phyloP scores from a whole-genome alignment of 139 green algal species.

The Chara braunii region DNA sequence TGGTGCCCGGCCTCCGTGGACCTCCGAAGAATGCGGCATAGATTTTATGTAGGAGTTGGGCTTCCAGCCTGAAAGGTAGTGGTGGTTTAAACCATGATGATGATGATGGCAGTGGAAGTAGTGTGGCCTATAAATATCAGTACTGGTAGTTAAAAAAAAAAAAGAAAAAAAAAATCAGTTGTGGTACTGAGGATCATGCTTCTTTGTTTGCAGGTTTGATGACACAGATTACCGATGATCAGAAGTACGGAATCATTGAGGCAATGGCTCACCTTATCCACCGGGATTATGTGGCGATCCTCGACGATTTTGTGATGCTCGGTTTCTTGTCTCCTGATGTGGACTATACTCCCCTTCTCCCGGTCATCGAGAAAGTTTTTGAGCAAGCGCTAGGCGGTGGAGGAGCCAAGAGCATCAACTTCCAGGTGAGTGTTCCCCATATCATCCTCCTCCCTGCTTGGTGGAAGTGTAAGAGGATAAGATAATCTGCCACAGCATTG shows the following conservation, averaged over 20 bases:
- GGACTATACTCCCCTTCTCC: slow-evolving; percentile 87
- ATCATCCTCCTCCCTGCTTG: neutral
- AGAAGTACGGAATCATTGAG: slow-evolving; percentile 98
- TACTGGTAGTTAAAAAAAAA: too few species aligned
- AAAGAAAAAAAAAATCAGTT: too few species aligned
- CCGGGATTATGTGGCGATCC: slow-evolving; percentile 90
- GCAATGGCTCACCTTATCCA: slow-evolving; percentile 96
- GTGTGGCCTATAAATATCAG: too few species aligned
- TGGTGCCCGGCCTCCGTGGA: too few species aligned
- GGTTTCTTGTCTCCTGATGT: slow-evolving; percentile 91
- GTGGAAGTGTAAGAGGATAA: neutral
- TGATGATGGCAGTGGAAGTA: too few species aligned
- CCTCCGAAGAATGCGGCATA: too few species aligned
- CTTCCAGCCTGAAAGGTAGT: too few species aligned
- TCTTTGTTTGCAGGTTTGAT: slow-evolving; percentile 32
- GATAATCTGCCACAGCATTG: too few species aligned
- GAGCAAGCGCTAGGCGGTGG: slow-evolving; percentile 50
- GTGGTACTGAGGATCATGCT: too few species aligned
- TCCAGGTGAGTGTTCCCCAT: too few species aligned
- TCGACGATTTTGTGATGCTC: slow-evolving; percentile 92
- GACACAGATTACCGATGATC: slow-evolving; percentile 41
- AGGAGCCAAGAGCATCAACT: slow-evolving; percentile 55
- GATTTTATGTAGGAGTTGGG: too few species aligned
- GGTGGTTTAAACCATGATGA: too few species aligned
- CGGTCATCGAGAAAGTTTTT: slow-evolving; percentile 48